Conservation (phyloP, 352 stramenopile species). For the Globisporangium megalacanthum region DNA sequence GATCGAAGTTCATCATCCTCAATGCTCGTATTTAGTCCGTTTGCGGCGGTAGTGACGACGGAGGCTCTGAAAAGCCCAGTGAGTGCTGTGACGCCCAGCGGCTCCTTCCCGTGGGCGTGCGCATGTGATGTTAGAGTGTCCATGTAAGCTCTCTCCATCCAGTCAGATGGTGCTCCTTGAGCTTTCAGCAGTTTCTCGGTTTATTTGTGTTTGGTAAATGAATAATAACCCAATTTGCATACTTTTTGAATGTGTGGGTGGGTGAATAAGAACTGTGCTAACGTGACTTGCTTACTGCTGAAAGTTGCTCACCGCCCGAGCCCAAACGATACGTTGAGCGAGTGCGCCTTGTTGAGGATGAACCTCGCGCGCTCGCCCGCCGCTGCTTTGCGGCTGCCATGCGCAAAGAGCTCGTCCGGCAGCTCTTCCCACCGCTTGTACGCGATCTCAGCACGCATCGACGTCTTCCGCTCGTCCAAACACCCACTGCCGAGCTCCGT, state of each 20-base stretch:
- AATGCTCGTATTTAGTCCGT: constrained; percentile 16
- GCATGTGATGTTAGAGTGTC: no score
- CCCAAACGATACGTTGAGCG: constrained; percentile 47
- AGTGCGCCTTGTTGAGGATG: constrained; percentile 74
- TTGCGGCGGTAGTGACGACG: not conserved
- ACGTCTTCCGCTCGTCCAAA: constrained; percentile 44
- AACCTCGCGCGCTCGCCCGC: constrained; percentile 71
- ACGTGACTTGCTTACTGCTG: not conserved
- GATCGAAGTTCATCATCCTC: constrained; percentile 9
- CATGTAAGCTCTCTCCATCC: no score
- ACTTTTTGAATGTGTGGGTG: not conserved
- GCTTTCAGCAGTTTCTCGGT: no score
- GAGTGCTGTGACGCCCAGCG: not conserved
- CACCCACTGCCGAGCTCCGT: constrained; percentile 60
- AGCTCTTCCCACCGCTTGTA: constrained; percentile 71
- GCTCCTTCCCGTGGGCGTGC: not conserved
- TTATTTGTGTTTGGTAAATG: not conserved
- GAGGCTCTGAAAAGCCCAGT: not conserved
- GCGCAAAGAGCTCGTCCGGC: constrained; percentile 52
- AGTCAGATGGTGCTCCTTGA: no score
- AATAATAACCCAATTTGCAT: no score
- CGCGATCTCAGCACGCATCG: constrained; percentile 54
- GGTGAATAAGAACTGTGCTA: not conserved
- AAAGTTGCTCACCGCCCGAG: constrained; percentile 46
- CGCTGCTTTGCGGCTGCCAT: constrained; percentile 45